Evolutionary conservation across 1,284 basidiomycete species (phyloP).

Genomic region (Marasmius fiardii): DNA sequence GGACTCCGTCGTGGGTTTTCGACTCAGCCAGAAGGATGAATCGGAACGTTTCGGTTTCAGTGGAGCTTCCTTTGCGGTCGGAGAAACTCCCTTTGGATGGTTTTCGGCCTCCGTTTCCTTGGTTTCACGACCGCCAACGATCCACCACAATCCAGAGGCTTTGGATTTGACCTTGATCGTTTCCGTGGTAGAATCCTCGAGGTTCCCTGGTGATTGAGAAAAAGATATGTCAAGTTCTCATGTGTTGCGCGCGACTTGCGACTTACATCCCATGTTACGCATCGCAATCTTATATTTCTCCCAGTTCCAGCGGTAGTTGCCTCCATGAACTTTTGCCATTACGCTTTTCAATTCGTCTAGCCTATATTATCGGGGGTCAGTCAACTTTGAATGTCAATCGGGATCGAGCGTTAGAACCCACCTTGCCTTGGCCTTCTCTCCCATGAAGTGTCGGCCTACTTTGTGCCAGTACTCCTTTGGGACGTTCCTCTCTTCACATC

Average conservation of each 20-base stretch:
- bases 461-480: conserved; percentile 78
- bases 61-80: conserved; percentile 4
- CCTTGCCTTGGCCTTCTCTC: conserved; percentile 54
- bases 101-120: conserved; percentile 28
- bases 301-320: conserved; percentile 76
- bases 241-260: conserved; percentile 5
- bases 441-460: conserved; percentile 70
- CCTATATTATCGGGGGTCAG: too few relatives aligned
- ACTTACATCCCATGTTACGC: conserved; percentile 76
- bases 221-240: conserved; percentile 7
- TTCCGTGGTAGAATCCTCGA: conserved; percentile 52
- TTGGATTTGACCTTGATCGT: conserved; percentile 57
- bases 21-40: conserved; percentile 8
- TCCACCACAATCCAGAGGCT: conserved; percentile 57
- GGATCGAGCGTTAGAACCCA: too few relatives aligned
- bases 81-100: not conserved
- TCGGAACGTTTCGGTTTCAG: conserved; percentile 1
- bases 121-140: conserved; percentile 46
- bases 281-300: conserved; percentile 74
- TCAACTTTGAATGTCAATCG: too few relatives aligned
- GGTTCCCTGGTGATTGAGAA: conserved; percentile 44
- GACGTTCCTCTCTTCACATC: conserved; percentile 62
- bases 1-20: conserved; percentile 7
- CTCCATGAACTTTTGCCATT: conserved; percentile 67
- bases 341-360: conserved; percentile 68